Evolutionary conservation across 208 protist species (phyloP).

Genomic region (Angomonas deanei): DNA sequence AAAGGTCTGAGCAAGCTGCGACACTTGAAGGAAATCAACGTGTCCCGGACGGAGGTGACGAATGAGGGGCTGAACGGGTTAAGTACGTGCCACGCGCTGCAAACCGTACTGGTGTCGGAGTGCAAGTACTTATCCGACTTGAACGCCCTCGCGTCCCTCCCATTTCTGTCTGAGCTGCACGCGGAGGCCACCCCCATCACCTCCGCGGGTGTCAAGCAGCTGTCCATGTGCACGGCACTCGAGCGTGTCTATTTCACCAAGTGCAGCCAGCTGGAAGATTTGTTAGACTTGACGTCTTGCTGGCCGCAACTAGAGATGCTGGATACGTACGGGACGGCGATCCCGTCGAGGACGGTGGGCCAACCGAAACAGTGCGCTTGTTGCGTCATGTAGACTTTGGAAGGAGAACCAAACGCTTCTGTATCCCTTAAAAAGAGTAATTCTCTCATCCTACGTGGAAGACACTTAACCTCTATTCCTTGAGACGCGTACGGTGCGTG

Average conservation of each 20-base stretch:
- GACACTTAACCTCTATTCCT: too few species aligned
- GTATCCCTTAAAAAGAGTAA: too few species aligned
- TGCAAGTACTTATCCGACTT: constrained; percentile 63
- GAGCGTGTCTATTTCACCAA: constrained; percentile 60
- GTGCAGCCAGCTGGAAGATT: constrained; percentile 44
- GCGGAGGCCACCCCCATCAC: constrained; percentile 42
- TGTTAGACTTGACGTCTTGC: constrained; percentile 26
- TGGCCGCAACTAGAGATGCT: constrained; percentile 54
- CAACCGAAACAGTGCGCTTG: constrained; percentile 56
- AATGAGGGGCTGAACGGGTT: constrained; percentile 47
- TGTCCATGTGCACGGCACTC: constrained; percentile 42
- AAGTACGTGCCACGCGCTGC: constrained; percentile 32
- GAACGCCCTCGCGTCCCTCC: constrained; percentile 41
- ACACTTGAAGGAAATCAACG: constrained; percentile 36
- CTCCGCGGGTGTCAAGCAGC: constrained; percentile 34
- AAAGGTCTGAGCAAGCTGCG: constrained; percentile 30
- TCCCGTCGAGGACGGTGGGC: constrained; percentile 43
- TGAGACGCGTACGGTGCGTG: too few species aligned
- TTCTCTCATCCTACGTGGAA: too few species aligned
- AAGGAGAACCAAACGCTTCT: too few species aligned
- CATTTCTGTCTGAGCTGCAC: constrained; percentile 44
- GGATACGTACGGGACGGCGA: constrained; percentile 76
- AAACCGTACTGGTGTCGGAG: constrained; percentile 44
- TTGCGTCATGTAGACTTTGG: constrained; percentile 34
- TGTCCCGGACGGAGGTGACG: constrained; percentile 48